Conservation (phyloP, 2,329 filamentous ascomycete genomes). For the Beauveria rudraprayagi region DNA sequence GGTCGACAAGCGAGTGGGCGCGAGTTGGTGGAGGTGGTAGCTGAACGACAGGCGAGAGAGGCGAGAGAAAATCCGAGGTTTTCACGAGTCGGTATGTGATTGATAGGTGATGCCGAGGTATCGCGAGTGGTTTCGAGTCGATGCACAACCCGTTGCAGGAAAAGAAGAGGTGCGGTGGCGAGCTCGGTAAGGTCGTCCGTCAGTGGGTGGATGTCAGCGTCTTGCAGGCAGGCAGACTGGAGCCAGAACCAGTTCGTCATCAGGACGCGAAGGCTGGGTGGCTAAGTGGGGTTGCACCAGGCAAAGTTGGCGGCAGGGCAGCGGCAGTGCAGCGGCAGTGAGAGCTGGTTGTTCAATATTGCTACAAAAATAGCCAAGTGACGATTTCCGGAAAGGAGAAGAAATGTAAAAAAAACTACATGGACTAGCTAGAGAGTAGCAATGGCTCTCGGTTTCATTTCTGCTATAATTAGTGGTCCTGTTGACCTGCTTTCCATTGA, state of each 20-base stretch:
- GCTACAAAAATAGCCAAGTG: no score
- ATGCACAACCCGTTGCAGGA: neutral
- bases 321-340: neutral
- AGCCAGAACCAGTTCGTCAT: constrained; percentile 11
- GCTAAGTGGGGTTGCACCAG: constrained; percentile 5
- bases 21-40: neutral
- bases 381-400: neutral
- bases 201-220: constrained; percentile 9
- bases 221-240: constrained; percentile 4
- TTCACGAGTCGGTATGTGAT: neutral
- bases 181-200: constrained; percentile 1
- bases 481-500: neutral
- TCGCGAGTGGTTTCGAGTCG: neutral
- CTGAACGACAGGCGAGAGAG: neutral
- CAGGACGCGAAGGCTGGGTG: constrained; percentile 10
- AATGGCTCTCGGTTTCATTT: neutral
- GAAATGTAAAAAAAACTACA: neutral
- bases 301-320: neutral
- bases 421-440: neutral
- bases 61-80: neutral
- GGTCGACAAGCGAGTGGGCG: constrained; percentile 5
- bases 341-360: neutral
- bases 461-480: neutral
- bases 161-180: constrained; percentile 9
- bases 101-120: neutral